Conservation (phyloP, 2,329 filamentous ascomycete genomes). For the Pyricularia sp. region DNA sequence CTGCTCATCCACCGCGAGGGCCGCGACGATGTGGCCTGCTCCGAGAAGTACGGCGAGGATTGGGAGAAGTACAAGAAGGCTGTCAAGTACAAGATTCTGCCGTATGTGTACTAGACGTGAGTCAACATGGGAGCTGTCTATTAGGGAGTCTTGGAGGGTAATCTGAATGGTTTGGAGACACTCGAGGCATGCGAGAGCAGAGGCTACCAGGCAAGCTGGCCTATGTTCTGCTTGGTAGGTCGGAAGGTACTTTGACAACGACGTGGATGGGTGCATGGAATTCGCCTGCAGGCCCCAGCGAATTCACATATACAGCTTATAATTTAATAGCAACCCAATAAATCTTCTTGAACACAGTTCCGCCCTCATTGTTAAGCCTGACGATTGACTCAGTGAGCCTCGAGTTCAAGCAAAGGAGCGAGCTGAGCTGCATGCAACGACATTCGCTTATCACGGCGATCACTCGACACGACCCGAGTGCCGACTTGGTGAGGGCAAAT, state of each 20-base stretch:
- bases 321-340: not conserved
- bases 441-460: no score
- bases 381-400: no score
- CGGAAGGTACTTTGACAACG: not conserved
- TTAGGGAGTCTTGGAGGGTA: not conserved
- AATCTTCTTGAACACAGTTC: not conserved
- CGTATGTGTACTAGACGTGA: conserved; percentile 62
- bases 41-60: conserved; percentile 82
- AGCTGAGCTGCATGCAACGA: no score
- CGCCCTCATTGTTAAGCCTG: no score
- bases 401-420: no score
- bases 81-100: conserved; percentile 75
- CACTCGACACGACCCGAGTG: no score
- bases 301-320: not conserved
- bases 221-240: not conserved
- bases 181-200: not conserved
- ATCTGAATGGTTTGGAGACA: not conserved
- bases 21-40: conserved; percentile 86
- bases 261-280: not conserved
- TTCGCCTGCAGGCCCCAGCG: not conserved
- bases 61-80: conserved; percentile 83
- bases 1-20: conserved; percentile 78
- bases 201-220: not conserved
- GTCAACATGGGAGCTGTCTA: not conserved
- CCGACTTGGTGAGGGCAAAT: not conserved